Evolutionary conservation across 202 grass and related monocot genomes (phyloP).

Genomic region (Schoenoplectus triqueter): DNA sequence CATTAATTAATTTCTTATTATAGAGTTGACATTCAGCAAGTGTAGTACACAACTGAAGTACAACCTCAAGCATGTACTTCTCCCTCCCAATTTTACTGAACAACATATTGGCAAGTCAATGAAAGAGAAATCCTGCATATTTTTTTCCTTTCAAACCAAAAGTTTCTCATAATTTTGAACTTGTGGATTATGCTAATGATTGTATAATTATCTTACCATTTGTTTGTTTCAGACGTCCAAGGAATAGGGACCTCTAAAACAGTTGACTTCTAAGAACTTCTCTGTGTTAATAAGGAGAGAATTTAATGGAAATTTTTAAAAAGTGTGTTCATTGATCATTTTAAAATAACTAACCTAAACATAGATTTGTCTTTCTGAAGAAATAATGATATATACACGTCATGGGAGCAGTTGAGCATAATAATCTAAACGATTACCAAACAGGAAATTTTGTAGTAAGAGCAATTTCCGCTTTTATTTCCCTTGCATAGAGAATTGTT

Average conservation of each 20-base stretch:
- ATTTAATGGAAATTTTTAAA: neutral
- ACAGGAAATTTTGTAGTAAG: neutral
- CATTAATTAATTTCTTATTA: slow-evolving; percentile 7
- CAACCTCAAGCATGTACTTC: slow-evolving; percentile 24
- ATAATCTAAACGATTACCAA: neutral
- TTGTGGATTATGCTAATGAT: neutral
- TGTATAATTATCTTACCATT: neutral
- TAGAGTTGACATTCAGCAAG: slow-evolving; percentile 34
- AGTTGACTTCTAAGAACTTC: neutral
- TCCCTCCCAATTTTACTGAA: slow-evolving; percentile 10
- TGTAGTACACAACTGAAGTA: slow-evolving; percentile 33
- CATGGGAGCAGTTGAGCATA: neutral
- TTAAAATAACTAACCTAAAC: neutral
- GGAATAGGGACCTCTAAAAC: neutral
- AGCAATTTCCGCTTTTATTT: neutral
- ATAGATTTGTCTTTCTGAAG: neutral
- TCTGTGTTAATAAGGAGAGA: neutral
- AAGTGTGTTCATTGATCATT: neutral
- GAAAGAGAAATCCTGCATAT: neutral
- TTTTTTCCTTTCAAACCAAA: neutral
- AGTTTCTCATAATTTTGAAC: neutral
- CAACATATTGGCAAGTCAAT: slow-evolving; percentile 23
- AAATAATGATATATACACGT: neutral
- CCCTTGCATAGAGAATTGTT: neutral
- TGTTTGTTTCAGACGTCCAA: slow-evolving; percentile 9